These are phyloP conservation scores for Sugiyamaella novakii DNA, from an alignment of 1,139 yeast species.

Conservation along the genomic window DNA sequence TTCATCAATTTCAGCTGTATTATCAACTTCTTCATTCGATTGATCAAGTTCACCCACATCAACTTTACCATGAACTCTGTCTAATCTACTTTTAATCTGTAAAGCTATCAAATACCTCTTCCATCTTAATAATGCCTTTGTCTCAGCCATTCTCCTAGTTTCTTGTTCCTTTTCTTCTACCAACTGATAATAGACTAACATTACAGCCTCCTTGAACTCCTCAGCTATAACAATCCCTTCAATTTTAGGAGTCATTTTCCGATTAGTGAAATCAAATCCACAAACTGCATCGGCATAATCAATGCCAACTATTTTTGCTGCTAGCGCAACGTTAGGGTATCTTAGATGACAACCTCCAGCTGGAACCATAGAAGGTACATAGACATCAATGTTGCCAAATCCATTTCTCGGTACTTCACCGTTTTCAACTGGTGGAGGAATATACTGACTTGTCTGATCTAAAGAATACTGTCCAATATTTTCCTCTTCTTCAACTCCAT, in stretches of 20 bases:
- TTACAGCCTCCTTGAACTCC: constrained; percentile 67
- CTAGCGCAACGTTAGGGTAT: constrained; percentile 58
- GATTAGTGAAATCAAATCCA: constrained; percentile 69
- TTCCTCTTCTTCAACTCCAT: constrained; percentile 50
- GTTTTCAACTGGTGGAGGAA: constrained; percentile 53
- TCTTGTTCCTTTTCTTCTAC: constrained; percentile 56
- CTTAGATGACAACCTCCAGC: constrained; percentile 69
- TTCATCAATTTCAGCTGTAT: constrained; percentile 5
- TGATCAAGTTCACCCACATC: constrained; percentile 29
- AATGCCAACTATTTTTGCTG: constrained; percentile 68
- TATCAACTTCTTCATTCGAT: constrained; percentile 6
- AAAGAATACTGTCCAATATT: constrained; percentile 64
- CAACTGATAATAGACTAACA: constrained; percentile 57
- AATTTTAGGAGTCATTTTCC: constrained; percentile 63
- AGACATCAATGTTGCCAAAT: constrained; percentile 75
- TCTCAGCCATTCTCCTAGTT: constrained; percentile 49
- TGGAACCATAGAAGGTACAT: constrained; percentile 75
- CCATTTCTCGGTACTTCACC: constrained; percentile 69
- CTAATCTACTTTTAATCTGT: constrained; percentile 68
- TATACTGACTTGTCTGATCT: constrained; percentile 64
- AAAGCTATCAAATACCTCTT: constrained; percentile 67
- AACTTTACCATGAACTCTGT: constrained; percentile 64
- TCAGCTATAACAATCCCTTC: constrained; percentile 76
- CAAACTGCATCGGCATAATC: constrained; percentile 88
- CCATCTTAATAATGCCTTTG: constrained; percentile 71